phyloP scores from a whole-genome alignment of 371 early-diverging fungal genomes.

The Nematocida sp. region DNA sequence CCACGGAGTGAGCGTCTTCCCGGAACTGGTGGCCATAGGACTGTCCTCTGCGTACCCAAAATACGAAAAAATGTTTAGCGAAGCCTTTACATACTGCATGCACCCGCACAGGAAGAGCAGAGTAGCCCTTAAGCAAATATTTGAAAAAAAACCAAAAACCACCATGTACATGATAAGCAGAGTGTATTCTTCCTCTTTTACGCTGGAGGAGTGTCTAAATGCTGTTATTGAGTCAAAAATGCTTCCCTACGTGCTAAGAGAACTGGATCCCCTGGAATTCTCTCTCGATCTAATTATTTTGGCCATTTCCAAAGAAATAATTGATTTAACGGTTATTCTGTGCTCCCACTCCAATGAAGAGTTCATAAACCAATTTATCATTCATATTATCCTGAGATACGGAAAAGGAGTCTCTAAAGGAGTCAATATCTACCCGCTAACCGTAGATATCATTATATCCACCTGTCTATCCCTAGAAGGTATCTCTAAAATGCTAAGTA shows the following conservation, averaged over 20 bases:
- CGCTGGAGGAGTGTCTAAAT: conserved; percentile 40
- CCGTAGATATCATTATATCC: conserved; percentile 44
- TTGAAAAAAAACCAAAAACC: conserved; percentile 34
- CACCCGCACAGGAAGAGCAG: neutral
- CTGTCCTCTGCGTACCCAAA: neutral
- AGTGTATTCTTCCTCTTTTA: conserved; percentile 3
- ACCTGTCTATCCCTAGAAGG: conserved; percentile 44
- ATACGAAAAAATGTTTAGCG: conserved; percentile 40
- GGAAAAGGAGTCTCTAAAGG: conserved; percentile 50
- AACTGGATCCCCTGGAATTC: conserved; percentile 49
- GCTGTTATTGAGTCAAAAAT: conserved; percentile 39
- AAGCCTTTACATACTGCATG: conserved; percentile 4
- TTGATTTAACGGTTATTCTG: conserved; percentile 34
- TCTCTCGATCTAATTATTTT: conserved; percentile 41
- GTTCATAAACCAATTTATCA: conserved; percentile 40
- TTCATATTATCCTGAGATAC: conserved; percentile 39
- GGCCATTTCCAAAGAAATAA: conserved; percentile 35
- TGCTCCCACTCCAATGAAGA: conserved; percentile 46
- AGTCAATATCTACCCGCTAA: conserved; percentile 37
- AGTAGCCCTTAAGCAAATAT: conserved; percentile 24
- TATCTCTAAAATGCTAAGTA: conserved; percentile 17
- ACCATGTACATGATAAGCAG: conserved; percentile 24
- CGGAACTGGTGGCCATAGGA: conserved; percentile 34
- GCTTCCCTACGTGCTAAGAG: conserved; percentile 35
- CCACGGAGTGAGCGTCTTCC: neutral